Evolutionary conservation across 2,329 filamentous ascomycete species (phyloP).

Genomic region (Hymenoscyphus repandus): DNA sequence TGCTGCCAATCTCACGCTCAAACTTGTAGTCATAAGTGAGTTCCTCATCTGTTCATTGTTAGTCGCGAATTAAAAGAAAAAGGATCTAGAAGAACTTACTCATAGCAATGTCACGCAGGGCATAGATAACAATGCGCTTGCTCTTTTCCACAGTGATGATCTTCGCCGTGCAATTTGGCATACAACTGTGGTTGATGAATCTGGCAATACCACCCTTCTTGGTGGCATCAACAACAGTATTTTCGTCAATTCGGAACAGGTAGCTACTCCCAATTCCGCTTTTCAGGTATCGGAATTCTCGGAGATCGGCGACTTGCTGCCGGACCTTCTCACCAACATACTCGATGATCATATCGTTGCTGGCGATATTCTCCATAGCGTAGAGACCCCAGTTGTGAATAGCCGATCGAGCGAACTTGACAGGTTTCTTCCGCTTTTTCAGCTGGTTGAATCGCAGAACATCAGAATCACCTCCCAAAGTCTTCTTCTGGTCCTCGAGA

Average conservation of each 20-base stretch:
- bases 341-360: constrained; percentile 99
- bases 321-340: constrained; percentile 97
- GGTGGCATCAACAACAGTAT: constrained; percentile 94
- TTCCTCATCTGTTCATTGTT: constrained; percentile 71
- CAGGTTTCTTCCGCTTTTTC: constrained; percentile 98
- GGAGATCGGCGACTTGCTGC: constrained; percentile 94
- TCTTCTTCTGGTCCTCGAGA: constrained; percentile 90
- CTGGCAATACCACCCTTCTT: constrained; percentile 97
- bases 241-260: constrained; percentile 96
- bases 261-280: constrained; percentile 97
- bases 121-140: constrained; percentile 98
- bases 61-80: constrained; percentile 9
- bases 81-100: constrained; percentile 56
- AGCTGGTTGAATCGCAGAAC: constrained; percentile 97
- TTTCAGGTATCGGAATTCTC: constrained; percentile 86
- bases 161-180: constrained; percentile 97
- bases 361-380: constrained; percentile 92
- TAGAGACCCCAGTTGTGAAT: constrained; percentile 99
- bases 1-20: constrained; percentile 89
- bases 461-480: constrained; percentile 76
- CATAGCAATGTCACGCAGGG: constrained; percentile 86
- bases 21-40: constrained; percentile 99
- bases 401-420: constrained; percentile 93
- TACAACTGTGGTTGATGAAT: constrained; percentile 98
- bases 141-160: constrained; percentile 98